Evolutionary conservation across 2,329 filamentous ascomycete species (phyloP).

Genomic region (Aspergillus fischeri): DNA sequence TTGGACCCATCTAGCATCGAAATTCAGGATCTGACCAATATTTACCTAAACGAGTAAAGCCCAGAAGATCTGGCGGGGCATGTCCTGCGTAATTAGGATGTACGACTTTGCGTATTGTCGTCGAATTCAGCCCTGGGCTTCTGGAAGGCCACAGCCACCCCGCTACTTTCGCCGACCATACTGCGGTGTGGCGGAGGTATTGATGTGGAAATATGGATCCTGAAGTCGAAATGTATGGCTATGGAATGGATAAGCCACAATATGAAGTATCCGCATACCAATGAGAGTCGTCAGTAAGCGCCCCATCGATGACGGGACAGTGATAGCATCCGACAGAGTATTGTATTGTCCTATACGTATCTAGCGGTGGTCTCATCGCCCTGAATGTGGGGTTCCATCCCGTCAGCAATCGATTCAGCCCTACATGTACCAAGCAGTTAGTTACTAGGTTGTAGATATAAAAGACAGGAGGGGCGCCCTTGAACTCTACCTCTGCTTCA

Average conservation of each 20-base stretch:
- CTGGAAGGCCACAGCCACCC: neutral
- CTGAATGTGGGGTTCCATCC: neutral
- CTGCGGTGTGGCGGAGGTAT: neutral
- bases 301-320: constrained; percentile 3
- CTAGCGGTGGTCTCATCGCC: neutral
- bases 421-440: neutral
- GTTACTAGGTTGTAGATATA: constrained; percentile 4
- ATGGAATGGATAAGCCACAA: neutral
- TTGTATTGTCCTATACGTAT: neutral
- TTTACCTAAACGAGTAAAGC: neutral
- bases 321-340: constrained; percentile 2
- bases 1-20: neutral
- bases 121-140: neutral
- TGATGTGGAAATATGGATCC: neutral
- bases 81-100: neutral
- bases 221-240: neutral
- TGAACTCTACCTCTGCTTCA: neutral
- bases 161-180: neutral
- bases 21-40: neutral
- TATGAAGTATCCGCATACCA: neutral
- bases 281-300: neutral
- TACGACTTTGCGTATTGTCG: neutral
- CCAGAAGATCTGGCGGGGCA: neutral
- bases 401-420: neutral
- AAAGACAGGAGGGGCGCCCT: constrained; percentile 6